Evolutionary conservation across 352 stramenopile species (phyloP).

Genomic region (Thraustochytrium sp.): DNA sequence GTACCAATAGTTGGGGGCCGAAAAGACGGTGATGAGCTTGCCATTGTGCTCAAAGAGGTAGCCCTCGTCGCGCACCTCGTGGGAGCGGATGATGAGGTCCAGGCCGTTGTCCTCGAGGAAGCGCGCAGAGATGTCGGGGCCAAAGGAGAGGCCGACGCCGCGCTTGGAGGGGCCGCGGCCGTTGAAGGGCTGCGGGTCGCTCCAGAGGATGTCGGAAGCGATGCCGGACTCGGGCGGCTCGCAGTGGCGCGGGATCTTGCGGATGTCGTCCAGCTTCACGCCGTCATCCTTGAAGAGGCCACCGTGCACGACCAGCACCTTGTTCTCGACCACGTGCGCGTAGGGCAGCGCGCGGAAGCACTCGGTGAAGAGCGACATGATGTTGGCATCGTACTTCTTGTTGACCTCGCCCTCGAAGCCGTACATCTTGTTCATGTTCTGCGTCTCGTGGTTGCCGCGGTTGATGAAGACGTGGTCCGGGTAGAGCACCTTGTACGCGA

Average conservation of each 20-base stretch:
- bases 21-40: constrained; percentile 99
- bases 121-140: constrained; percentile 89
- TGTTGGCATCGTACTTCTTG: constrained; percentile 98
- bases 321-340: constrained; percentile 82
- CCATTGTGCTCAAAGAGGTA: constrained; percentile 98
- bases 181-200: constrained; percentile 92
- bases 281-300: constrained; percentile 88
- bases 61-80: constrained; percentile 98
- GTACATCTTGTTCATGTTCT: constrained; percentile 99
- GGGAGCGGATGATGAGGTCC: constrained; percentile 90
- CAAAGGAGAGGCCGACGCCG: constrained; percentile 94
- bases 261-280: constrained; percentile 81
- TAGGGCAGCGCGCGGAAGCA: constrained; percentile 95
- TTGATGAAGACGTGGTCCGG: constrained; percentile 60
- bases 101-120: constrained; percentile 95
- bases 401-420: constrained; percentile 98
- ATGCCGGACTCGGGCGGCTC: constrained; percentile 87
- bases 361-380: constrained; percentile 98
- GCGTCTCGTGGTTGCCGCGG: constrained; percentile 96
- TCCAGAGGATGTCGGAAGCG: constrained; percentile 84
- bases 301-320: constrained; percentile 94
- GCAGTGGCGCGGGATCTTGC: constrained; percentile 87
- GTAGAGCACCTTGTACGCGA: constrained; percentile 92
- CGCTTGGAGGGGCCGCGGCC: constrained; percentile 88
- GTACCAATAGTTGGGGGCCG: constrained; percentile 98